Evolutionary conservation across 805 yeast genomes (phyloP).

Genomic region (Wickerhamomyces subpelliculosus): DNA sequence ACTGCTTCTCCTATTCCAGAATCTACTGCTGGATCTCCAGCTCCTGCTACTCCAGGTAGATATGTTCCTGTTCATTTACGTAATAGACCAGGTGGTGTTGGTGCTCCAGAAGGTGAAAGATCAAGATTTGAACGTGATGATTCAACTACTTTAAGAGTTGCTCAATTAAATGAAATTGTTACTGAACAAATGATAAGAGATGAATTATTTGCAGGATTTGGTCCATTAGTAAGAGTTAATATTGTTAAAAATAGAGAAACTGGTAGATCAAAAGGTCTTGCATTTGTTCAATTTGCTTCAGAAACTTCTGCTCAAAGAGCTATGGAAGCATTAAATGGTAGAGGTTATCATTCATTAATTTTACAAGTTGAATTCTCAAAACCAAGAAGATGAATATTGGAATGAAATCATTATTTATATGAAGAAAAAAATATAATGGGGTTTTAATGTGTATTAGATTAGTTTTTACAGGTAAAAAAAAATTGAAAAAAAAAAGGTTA

Average conservation of each 20-base stretch:
- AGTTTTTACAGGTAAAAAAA: too few species aligned
- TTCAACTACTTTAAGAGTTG: slow-evolving; percentile 77
- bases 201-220: slow-evolving; percentile 64
- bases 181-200: slow-evolving; percentile 73
- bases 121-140: slow-evolving; percentile 90
- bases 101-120: slow-evolving; percentile 35
- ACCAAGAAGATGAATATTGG: slow-evolving; percentile 14
- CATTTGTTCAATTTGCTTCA: slow-evolving; percentile 77
- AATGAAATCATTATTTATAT: background rate
- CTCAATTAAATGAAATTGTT: slow-evolving; percentile 83
- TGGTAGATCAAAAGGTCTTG: slow-evolving; percentile 91
- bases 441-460: background rate
- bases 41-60: slow-evolving; percentile 36
- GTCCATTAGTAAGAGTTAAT: slow-evolving; percentile 64
- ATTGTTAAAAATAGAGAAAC: slow-evolving; percentile 89
- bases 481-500: too few species aligned
- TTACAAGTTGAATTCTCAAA: slow-evolving; percentile 58
- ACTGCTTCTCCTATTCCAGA: slow-evolving; percentile 24
- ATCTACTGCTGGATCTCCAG: slow-evolving; percentile 26
- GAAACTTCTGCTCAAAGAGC: slow-evolving; percentile 71
- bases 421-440: background rate
- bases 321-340: slow-evolving; percentile 70
- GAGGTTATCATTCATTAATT: slow-evolving; percentile 88
- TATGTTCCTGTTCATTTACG: slow-evolving; percentile 64
- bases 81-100: slow-evolving; percentile 29